phyloP scores from a whole-genome alignment of 169 alveolate species.

The Eimeria praecox region DNA sequence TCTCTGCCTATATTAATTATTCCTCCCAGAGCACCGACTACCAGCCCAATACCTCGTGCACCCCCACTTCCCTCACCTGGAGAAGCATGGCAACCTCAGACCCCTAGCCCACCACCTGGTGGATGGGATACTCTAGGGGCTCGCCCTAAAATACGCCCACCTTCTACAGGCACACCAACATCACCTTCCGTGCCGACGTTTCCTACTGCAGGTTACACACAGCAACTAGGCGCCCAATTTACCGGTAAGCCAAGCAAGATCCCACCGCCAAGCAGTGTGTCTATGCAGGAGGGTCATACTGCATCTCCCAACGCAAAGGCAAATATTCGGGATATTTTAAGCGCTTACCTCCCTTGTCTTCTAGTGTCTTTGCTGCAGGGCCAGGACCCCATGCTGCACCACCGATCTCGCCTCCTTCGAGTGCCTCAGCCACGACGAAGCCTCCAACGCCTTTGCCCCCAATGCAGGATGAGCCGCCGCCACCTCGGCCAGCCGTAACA shows the following conservation, averaged over 20 bases:
- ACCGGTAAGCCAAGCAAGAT: too few relatives aligned
- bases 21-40: neutral
- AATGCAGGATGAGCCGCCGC: neutral
- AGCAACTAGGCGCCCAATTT: too few relatives aligned
- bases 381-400: neutral
- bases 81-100: too few relatives aligned
- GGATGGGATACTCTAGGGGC: too few relatives aligned
- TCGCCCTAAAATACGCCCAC: too few relatives aligned
- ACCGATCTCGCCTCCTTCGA: neutral
- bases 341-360: neutral
- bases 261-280: neutral
- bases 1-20: neutral
- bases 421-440: neutral
- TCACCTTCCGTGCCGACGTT: too few relatives aligned
- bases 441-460: neutral
- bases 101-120: too few relatives aligned
- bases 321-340: neutral
- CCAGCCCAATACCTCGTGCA: too few relatives aligned
- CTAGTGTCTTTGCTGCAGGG: neutral
- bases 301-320: neutral
- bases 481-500: neutral
- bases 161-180: too few relatives aligned
- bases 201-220: too few relatives aligned
- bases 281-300: neutral
- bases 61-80: too few relatives aligned